phyloP scores from a whole-genome alignment of 352 stramenopile species.

The Phytophthora multivora region DNA sequence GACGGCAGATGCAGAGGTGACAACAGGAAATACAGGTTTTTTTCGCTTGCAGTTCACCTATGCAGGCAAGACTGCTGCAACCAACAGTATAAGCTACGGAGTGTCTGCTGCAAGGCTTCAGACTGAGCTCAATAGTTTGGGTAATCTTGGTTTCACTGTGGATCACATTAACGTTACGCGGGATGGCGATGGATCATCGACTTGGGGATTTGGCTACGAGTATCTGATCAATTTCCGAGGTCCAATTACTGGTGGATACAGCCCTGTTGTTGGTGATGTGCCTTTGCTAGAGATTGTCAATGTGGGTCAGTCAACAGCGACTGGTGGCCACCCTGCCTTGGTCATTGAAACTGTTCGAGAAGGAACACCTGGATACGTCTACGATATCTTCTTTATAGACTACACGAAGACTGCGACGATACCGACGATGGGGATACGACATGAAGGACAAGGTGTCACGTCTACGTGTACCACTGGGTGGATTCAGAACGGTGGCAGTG shows the following conservation, averaged over 20 bases:
- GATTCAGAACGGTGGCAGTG: slow-evolving; percentile 39
- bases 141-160: slow-evolving; percentile 34
- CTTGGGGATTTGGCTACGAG: slow-evolving; percentile 80
- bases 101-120: slow-evolving; percentile 64
- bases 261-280: slow-evolving; percentile 63
- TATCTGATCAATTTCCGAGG: slow-evolving; percentile 74
- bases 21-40: slow-evolving; percentile 41
- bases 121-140: slow-evolving; percentile 62
- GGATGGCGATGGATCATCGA: slow-evolving; percentile 61
- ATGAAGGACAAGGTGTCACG: slow-evolving; percentile 25
- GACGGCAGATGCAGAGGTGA: slow-evolving; percentile 71
- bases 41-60: slow-evolving; percentile 75
- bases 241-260: slow-evolving; percentile 57
- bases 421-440: slow-evolving; percentile 35
- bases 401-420: slow-evolving; percentile 21
- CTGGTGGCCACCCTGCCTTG: slow-evolving; percentile 58
- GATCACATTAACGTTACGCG: slow-evolving; percentile 71
- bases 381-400: slow-evolving; percentile 79
- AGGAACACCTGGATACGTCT: slow-evolving; percentile 57
- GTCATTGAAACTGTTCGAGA: slow-evolving; percentile 72
- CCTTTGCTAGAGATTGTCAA: slow-evolving; percentile 55
- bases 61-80: slow-evolving; percentile 49
- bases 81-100: slow-evolving; percentile 74
- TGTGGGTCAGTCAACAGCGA: slow-evolving; percentile 43
- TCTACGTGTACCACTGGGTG: slow-evolving; percentile 27